Evolutionary conservation across 2,329 filamentous ascomycete genomes (phyloP).

Genomic region (Aspergillus tubingensis): DNA sequence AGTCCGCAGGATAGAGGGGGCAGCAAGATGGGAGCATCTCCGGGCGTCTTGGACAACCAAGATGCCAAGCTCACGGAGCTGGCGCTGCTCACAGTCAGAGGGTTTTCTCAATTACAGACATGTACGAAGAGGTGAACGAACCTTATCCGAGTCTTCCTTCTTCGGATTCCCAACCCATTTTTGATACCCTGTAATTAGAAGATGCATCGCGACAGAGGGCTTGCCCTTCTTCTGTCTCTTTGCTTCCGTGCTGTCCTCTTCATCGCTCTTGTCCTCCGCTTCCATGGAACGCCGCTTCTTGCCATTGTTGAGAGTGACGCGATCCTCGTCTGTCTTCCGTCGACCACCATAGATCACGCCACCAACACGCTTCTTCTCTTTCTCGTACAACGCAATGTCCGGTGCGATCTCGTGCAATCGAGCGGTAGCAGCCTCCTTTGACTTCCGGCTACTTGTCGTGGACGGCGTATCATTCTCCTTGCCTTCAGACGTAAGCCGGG

Average conservation of each 20-base stretch:
- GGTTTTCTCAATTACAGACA: neutral
- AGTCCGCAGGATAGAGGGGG: constrained; percentile 82
- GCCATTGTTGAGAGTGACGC: constrained; percentile 31
- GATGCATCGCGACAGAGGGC: constrained; percentile 68
- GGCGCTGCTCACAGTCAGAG: constrained; percentile 57
- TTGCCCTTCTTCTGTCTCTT: constrained; percentile 65
- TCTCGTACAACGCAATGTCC: constrained; percentile 88
- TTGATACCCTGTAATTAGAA: constrained; percentile 82
- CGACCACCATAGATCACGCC: constrained; percentile 63
- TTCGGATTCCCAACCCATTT: constrained; percentile 74
- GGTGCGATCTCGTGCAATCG: constrained; percentile 74
- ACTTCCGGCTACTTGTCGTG: constrained; percentile 75
- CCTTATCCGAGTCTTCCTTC: constrained; percentile 78
- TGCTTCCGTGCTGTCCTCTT: constrained; percentile 58
- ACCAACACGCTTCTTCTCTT: constrained; percentile 81
- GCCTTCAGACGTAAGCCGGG: constrained; percentile 56
- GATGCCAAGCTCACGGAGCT: constrained; percentile 81
- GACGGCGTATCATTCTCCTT: constrained; percentile 86
- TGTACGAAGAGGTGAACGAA: constrained; percentile 48
- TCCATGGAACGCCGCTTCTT: constrained; percentile 50
- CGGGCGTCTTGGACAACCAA: constrained; percentile 73
- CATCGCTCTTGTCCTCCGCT: constrained; percentile 51
- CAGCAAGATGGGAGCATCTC: constrained; percentile 81
- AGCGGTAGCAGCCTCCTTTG: constrained; percentile 80
- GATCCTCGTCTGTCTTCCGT: constrained; percentile 47